Base-by-base conservation (phyloP, 2,329 filamentous ascomycete genomes). In the Aspergillus phoenicis region DNA sequence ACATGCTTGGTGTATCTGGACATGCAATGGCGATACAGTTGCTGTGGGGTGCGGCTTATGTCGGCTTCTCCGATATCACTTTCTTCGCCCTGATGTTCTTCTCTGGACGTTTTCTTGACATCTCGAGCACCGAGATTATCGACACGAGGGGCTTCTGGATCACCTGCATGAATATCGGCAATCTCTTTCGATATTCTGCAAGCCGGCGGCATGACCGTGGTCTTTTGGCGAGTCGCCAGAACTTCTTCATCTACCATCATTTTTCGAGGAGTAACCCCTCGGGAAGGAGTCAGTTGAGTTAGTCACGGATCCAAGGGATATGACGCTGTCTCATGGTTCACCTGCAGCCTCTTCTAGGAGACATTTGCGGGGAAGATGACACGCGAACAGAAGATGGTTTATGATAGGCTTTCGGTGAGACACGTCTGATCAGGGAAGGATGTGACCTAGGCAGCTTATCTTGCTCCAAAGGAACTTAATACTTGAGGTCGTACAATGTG, bases 61-160 rank as follows among this genome's bases (percentile, higher is more conserved):
- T 70, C 75, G 36, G 78, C 71, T 66, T 82, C 80, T 58, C 81
- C 79, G 66, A 81, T 28, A 20, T 30, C n/a, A 28, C 20, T 30
- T 28, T 51, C 26, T 30, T 20, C 11, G 3, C 15, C n/a, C 72
- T 38, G 47, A 8, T 13, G 47, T 17, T 30, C n/a, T 22, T 28
- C 43, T 38, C 15, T 11, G 17, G 36, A 22, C 5, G 24, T 11
- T n/a, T 45, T 56, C 20, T 45, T 56, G 30, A 6, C 24, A 28
- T 39, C 39, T 20, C 26, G 10, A 8, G n/a, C 17, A 51, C 30
- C 8, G 13, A 51, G 20, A 15, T 4, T 8, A 51, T 51, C 26
- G 30, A n/a, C 15, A 2, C 30, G 6, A 11, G n/a, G 5, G 26
- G 11, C 20, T 8, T 26, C 15, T 11, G 47, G 5, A 10, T 5